Conservation (phyloP, 768 basidiomycete species). For the Fistulinella prunicolor region DNA sequence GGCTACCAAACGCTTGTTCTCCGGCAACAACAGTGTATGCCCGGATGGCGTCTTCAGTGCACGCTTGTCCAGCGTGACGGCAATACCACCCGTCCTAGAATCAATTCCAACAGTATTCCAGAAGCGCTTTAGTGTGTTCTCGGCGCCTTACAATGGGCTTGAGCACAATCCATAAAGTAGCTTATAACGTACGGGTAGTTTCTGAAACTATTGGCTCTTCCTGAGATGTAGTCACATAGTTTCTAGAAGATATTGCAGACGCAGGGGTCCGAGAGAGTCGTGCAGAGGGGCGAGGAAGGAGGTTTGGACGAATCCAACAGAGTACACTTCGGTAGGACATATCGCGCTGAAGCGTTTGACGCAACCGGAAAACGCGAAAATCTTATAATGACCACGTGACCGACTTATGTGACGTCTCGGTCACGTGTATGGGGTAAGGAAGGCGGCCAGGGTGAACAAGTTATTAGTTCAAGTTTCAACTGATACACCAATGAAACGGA, state of each 20-base stretch:
- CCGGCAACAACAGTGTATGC: conserved; percentile 68
- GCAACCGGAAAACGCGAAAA: conserved; percentile 2
- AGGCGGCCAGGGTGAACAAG: too few relatives aligned
- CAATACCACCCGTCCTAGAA: conserved; percentile 46
- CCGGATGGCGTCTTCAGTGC: conserved; percentile 87
- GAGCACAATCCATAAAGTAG: neutral
- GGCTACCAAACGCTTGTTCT: conserved; percentile 67
- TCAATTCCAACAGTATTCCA: conserved; percentile 92
- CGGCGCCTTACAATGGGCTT: conserved; percentile 58
- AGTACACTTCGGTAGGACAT: conserved; percentile 14
- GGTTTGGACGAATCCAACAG: conserved; percentile 3
- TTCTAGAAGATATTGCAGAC: neutral
- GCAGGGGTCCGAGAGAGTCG: neutral
- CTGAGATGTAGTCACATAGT: conserved; percentile 15
- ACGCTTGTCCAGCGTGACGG: conserved; percentile 77
- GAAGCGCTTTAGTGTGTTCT: conserved; percentile 83
- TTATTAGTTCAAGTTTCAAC: neutral
- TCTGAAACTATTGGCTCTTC: conserved; percentile 53
- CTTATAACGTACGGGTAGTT: conserved; percentile 55
- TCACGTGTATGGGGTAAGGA: conserved; percentile 26
- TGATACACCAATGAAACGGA: conserved; percentile 19
- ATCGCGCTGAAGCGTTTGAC: too few relatives aligned
- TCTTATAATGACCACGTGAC: conserved; percentile 24
- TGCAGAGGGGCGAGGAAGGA: neutral
- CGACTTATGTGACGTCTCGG: conserved; percentile 21